Base-by-base conservation (phyloP, 2,329 filamentous ascomycete species). In the Sporothrix humicola region DNA sequence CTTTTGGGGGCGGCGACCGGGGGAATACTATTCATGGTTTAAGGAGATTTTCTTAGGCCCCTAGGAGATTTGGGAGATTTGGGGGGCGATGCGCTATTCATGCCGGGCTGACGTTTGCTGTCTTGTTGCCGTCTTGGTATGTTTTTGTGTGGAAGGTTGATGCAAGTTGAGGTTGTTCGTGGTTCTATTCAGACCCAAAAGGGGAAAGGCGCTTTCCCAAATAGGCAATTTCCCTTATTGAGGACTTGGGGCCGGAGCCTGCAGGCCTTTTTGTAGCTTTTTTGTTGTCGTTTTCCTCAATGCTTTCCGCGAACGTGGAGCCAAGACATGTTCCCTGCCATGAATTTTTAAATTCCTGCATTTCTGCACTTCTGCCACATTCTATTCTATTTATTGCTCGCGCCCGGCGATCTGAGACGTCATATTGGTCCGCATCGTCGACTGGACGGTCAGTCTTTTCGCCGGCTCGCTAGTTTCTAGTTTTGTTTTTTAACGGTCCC, bases 181-280 rank as follows among this genome's bases (percentile, higher is more conserved):
- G 73, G 75, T n/a, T 73, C 79, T 81, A 81, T 81, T 81, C 78
- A 81, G 61, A 77, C 77, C 80, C 76, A 54, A 79, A 81, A 76
- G 6, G 50, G 79, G 78, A 63, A 77, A 77, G 48, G 75, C 52
- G 72, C 73, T 50, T 42, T 66, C 72, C 72, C 20, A 48, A 76
- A 52, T 56, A 73, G 74, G 76, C 66, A 74, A 48, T 63, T 68
- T 17, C n/a, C 61, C 42, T 66, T 48, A 26, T 66, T 42, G 48
- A 66, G 42, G 61, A 12, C 42, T 44, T 48, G 12, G 61, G 37
- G 10, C 37, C 10, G 42, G 61, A 65, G 61, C 61, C 3, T 26
- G 31, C 31, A 37, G 31, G 31, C 7, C 31, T 26, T 26, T 26
- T 26, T 26, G 23, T 1, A 26, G 23, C 31, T 37, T 2, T 37